Evolutionary conservation across 169 alveolate genomes (phyloP).

Genomic region (Plasmodium reichenowi): DNA sequence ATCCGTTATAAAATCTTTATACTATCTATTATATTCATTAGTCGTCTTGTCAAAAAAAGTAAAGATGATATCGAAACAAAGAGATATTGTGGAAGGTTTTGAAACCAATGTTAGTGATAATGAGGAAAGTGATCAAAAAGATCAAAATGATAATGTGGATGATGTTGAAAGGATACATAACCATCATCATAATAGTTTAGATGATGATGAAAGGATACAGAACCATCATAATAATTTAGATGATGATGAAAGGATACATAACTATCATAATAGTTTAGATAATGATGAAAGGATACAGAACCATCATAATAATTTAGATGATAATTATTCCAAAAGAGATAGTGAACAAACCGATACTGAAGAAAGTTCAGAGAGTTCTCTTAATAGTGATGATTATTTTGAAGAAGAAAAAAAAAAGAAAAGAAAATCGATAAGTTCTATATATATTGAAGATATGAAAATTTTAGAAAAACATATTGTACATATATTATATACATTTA

Average conservation of each 20-base stretch:
- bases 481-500: constrained; percentile 11
- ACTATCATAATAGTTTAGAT: background rate
- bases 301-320: no score
- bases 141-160: background rate
- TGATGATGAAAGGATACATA: background rate
- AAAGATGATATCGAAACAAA: constrained; percentile 2
- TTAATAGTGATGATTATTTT: background rate
- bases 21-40: constrained; percentile 6
- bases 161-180: background rate
- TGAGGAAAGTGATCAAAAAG: background rate
- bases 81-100: background rate
- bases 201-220: background rate
- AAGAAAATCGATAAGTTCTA: background rate
- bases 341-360: background rate
- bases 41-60: constrained; percentile 5
- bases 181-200: background rate
- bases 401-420: constrained; percentile 1
- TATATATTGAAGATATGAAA: constrained; percentile 25
- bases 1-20: background rate
- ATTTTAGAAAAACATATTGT: constrained; percentile 13
- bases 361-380: background rate
- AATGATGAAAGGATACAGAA: background rate
- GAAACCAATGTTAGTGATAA: background rate
- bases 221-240: background rate
- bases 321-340: background rate